These are phyloP conservation scores for Annulohypoxylon maeteangense DNA, from an alignment of 495 filamentous ascomycete genomes.

Conservation along the genomic window DNA sequence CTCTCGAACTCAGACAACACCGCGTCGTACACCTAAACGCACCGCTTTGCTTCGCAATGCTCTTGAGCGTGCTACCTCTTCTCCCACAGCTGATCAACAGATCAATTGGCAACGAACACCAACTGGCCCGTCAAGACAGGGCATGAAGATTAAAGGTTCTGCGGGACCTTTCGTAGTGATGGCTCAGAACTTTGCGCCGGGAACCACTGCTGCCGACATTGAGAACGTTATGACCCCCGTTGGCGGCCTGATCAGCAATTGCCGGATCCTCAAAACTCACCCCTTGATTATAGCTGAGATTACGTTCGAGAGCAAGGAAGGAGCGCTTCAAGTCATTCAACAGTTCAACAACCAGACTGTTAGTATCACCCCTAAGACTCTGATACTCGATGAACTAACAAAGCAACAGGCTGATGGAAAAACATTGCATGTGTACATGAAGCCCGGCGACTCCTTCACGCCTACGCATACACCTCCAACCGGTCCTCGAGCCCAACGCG, in stretches of 20 bases:
- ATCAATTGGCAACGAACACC: constrained; percentile 45
- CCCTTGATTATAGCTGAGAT: constrained; percentile 91
- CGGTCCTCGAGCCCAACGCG: constrained; percentile 50
- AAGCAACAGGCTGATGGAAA: constrained; percentile 81
- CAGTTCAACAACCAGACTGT: constrained; percentile 91
- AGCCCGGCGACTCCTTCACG: constrained; percentile 56
- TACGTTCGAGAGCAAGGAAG: constrained; percentile 77
- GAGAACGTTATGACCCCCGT: constrained; percentile 82
- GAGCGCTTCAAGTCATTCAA: constrained; percentile 81
- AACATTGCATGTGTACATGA: constrained; percentile 78
- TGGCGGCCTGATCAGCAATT: constrained; percentile 75
- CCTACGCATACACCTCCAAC: constrained; percentile 29
- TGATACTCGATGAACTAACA: constrained; percentile 8
- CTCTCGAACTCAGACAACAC: constrained; percentile 27
- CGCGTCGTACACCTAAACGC: constrained; percentile 47
- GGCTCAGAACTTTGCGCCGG: constrained; percentile 88
- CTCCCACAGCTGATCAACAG: constrained; percentile 48
- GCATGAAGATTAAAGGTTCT: constrained; percentile 80
- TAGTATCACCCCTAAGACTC: constrained; percentile 34
- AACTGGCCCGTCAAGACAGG: constrained; percentile 52
- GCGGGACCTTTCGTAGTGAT: constrained; percentile 86
- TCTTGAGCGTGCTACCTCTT: constrained; percentile 38
- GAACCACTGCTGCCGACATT: constrained; percentile 94
- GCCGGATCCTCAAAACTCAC: constrained; percentile 72
- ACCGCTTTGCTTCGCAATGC: constrained; percentile 33